These are phyloP conservation scores for Fragaria iinumae DNA, from an alignment of 306 rosid species.

Conservation along the genomic window DNA sequence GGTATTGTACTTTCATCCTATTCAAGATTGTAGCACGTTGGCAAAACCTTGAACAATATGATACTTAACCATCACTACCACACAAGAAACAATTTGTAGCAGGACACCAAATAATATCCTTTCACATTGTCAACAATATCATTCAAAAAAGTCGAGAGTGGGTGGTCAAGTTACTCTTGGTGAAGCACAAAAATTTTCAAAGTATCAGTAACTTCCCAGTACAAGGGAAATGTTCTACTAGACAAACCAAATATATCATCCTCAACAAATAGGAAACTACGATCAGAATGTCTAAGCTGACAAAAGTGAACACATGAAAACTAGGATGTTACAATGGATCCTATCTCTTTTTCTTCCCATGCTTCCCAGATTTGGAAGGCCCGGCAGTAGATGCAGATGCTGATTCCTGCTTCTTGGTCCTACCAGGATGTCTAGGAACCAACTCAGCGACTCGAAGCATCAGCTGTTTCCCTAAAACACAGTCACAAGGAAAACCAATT, in stretches of 20 bases:
- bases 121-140: neutral
- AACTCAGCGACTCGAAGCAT: constrained; percentile 68
- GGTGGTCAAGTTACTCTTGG: neutral
- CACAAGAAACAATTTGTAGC: neutral
- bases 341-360: constrained; percentile 76
- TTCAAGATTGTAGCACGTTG: neutral
- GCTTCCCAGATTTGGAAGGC: constrained; percentile 74
- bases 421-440: constrained; percentile 88
- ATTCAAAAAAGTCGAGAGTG: neutral
- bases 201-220: neutral
- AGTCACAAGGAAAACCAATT: neutral
- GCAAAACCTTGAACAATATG: neutral
- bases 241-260: neutral
- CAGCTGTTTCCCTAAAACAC: constrained; percentile 66
- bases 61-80: neutral
- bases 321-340: too few relatives aligned
- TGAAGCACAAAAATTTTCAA: neutral
- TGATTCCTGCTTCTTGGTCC: constrained; percentile 78
- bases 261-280: constrained; percentile 4
- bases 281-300: neutral
- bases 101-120: neutral
- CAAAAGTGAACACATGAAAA: neutral
- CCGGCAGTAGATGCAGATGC: constrained; percentile 60
- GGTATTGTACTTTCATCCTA: neutral
- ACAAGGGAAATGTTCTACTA: neutral